Conservation (phyloP, 768 basidiomycete species). For the Austroboletus festivus region DNA sequence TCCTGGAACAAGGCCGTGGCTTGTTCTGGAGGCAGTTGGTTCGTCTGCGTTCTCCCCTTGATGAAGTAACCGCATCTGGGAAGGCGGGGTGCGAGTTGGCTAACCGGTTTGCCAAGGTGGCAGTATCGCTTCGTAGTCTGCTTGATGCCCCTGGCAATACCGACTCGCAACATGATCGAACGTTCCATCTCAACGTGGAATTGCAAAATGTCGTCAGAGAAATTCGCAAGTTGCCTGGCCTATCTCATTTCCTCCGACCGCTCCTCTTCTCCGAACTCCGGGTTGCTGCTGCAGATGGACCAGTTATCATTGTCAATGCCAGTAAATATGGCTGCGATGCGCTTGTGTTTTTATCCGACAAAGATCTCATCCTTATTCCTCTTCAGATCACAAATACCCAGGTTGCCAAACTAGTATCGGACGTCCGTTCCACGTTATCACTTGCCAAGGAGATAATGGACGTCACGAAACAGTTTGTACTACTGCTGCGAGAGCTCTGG, state of each 20-base stretch:
- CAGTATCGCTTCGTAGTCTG: not conserved
- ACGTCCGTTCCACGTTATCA: not conserved
- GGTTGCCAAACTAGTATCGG: not conserved
- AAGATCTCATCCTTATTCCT: slow-evolving; percentile 3
- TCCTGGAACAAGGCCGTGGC: slow-evolving; percentile 27
- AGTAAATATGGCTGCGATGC: slow-evolving; percentile 32
- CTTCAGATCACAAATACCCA: not conserved
- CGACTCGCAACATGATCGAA: not conserved
- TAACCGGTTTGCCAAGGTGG: not conserved
- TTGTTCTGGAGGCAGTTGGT: slow-evolving; percentile 21
- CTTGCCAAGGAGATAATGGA: not conserved
- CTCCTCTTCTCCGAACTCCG: slow-evolving; percentile 13
- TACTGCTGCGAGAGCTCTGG: not conserved
- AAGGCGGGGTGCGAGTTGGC: not conserved
- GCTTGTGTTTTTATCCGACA: slow-evolving; percentile 3
- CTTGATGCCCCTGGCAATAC: not conserved
- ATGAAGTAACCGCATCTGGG: not conserved
- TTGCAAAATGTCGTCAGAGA: slow-evolving; percentile 7
- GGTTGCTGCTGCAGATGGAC: slow-evolving; percentile 21
- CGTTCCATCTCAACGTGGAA: not conserved
- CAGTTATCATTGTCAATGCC: slow-evolving; percentile 34
- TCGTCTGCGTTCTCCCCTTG: slow-evolving; percentile 16
- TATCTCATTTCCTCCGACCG: slow-evolving; percentile 29
- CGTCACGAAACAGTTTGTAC: not conserved
- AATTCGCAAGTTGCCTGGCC: slow-evolving; percentile 18